A percentile compares a stretch with the other conserved stretches of the same genome.
Conservation (phyloP, 371 early-diverging fungal genomes). For the Mucor racemosus region DNA sequence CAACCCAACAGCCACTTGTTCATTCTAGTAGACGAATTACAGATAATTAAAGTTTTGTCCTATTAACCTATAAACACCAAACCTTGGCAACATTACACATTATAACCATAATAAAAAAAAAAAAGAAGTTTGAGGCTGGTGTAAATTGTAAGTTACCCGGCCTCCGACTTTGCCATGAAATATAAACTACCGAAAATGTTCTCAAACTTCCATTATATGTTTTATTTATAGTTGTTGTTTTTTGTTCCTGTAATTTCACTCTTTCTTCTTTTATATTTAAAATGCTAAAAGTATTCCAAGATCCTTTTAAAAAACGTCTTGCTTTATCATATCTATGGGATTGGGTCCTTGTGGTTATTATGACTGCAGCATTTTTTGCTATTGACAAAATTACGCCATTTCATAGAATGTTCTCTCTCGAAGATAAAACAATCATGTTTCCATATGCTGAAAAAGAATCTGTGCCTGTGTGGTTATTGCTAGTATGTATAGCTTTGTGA, state of each 20-base stretch:
- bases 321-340: constrained; percentile 66
- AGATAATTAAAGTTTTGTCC: constrained; percentile 1
- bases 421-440: constrained; percentile 70
- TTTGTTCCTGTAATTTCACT: constrained; percentile 1
- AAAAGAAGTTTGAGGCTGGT: background rate
- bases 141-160: background rate
- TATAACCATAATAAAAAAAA: background rate
- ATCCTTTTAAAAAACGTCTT: constrained; percentile 42
- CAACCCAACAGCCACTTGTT: constrained; percentile 7
- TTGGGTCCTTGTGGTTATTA: constrained; percentile 66
- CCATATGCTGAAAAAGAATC: constrained; percentile 66
- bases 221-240: background rate
- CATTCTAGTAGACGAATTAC: constrained; percentile 30
- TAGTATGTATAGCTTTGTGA: constrained; percentile 31
- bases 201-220: background rate
- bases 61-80: background rate
- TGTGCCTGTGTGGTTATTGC: constrained; percentile 61
- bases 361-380: constrained; percentile 60
- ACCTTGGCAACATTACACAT: constrained; percentile 2
- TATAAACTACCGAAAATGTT: constrained; percentile 9
- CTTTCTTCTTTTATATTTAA: constrained; percentile 6
- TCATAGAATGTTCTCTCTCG: constrained; percentile 72
- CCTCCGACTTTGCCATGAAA: background rate
- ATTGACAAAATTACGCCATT: constrained; percentile 69
- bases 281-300: constrained; percentile 15